Conservation (phyloP, 1,139 yeast species). For the Nakaseomyces nivariensis region DNA sequence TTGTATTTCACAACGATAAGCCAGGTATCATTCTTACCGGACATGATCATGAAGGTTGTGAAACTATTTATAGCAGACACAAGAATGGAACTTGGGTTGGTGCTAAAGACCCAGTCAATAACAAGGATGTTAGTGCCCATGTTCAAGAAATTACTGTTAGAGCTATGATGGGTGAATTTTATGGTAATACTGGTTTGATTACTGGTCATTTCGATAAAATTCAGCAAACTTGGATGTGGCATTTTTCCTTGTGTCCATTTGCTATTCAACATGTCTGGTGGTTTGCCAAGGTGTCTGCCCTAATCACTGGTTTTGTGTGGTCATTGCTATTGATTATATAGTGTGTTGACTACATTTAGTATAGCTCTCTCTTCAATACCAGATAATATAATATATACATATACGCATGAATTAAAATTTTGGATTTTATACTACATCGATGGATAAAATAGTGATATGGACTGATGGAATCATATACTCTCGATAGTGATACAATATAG, state of each 20-base stretch:
- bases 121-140: constrained; percentile 28
- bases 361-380: too few species aligned
- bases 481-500: neutral
- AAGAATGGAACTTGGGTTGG: constrained; percentile 46
- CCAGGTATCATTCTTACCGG: constrained; percentile 83
- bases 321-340: constrained; percentile 15
- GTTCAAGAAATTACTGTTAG: constrained; percentile 77
- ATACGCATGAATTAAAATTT: too few species aligned
- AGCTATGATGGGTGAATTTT: constrained; percentile 93
- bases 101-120: constrained; percentile 29
- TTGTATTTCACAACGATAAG: constrained; percentile 54
- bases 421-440: too few species aligned
- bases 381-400: too few species aligned
- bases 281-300: constrained; percentile 56
- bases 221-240: constrained; percentile 48
- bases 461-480: too few species aligned
- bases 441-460: too few species aligned
- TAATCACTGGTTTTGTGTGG: constrained; percentile 33
- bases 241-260: constrained; percentile 67
- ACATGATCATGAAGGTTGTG: constrained; percentile 95
- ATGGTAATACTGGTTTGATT: constrained; percentile 79
- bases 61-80: constrained; percentile 48
- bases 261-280: constrained; percentile 93
- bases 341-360: neutral
- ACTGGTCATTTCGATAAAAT: constrained; percentile 51